Conservation (phyloP, 2,329 filamentous ascomycete genomes). For the Penicillium sp. region DNA sequence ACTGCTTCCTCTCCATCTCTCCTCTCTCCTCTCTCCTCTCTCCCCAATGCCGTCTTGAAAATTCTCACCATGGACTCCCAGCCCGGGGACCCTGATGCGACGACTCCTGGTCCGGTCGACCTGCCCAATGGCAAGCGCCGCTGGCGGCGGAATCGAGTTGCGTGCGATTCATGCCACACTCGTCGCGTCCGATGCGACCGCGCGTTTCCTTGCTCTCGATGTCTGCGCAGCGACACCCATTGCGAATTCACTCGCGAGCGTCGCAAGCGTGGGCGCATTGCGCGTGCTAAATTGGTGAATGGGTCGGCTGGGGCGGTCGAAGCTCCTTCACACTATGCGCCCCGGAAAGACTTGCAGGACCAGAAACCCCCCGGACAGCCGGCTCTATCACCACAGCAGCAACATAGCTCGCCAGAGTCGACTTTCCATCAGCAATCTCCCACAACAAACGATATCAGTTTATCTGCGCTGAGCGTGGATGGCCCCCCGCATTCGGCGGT, state of each 20-base stretch:
- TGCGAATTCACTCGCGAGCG: conserved; percentile 92
- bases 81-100: conserved; percentile 34
- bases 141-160: conserved; percentile 53
- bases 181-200: conserved; percentile 93
- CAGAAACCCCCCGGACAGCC: conserved; percentile 21
- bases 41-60: conserved; percentile 36
- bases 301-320: conserved; percentile 21
- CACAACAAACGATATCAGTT: conserved; percentile 36
- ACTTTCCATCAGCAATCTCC: conserved; percentile 37
- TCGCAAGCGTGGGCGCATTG: conserved; percentile 90
- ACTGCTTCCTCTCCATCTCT: neutral
- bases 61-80: conserved; percentile 39
- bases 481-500: conserved; percentile 36
- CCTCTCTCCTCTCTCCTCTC: neutral
- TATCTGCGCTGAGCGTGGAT: conserved; percentile 40
- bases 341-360: conserved; percentile 20
- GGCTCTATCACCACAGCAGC: conserved; percentile 27
- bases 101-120: conserved; percentile 29
- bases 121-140: conserved; percentile 40
- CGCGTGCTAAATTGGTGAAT: conserved; percentile 71
- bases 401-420: conserved; percentile 36
- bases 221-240: conserved; percentile 69
- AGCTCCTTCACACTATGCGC: conserved; percentile 13
- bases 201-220: conserved; percentile 88
- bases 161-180: conserved; percentile 95